Base-by-base conservation (phyloP, 2,329 filamentous ascomycete genomes). In the Cylindrodendrum hubeiense region DNA sequence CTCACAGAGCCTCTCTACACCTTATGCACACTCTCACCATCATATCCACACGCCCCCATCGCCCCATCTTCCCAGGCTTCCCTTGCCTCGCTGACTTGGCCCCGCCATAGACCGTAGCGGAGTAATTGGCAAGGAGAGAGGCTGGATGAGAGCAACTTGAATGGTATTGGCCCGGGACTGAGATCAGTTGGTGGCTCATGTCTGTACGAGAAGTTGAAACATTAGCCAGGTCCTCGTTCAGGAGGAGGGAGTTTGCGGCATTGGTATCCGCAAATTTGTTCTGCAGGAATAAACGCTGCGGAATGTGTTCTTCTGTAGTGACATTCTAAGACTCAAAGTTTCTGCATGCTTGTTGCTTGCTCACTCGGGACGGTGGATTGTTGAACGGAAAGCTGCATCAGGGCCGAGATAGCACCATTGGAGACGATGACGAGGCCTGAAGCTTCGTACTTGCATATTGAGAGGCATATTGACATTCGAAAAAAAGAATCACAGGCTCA, bases 21-120 rank as follows among this genome's bases (percentile, higher is more conserved):
- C 50, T 21, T 37, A 46, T 44, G 21, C 53, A 47, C 60, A 57
- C 60, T 63, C 53, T 51, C 53, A 24, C 30, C 28, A 57, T 47
- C 13, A 34, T 57, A 63, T 46, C 53, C 41, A 10, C 60, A 63
- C 60, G 52, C 60, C 59, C 52, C 53, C 52, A 28, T 24, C n/a
- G 28, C 49, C 39, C n/a, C 57, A 30, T 19, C 50, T 24, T 33
- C 43, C 30, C 49, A 28, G 47, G 13, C 21, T 33, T 30, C 43
- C 39, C 41, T 30, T 52, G 57, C 33, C 22, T 46, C 28, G 28
- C 57, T 19, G 21, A 6, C 49, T 43, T 50, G 47, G 47, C 47
- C 28, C 12, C n/a, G 47, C 39, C 50, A 37, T 52, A 21, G 50
- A 52, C 39, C 26, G 7, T 8, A 21, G 9, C 19, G 19, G 9